Percentiles rank a stretch among this genome's conserved stretches.
Conservation (phyloP, 1,284 basidiomycete species). For the Marasmius sp. region DNA sequence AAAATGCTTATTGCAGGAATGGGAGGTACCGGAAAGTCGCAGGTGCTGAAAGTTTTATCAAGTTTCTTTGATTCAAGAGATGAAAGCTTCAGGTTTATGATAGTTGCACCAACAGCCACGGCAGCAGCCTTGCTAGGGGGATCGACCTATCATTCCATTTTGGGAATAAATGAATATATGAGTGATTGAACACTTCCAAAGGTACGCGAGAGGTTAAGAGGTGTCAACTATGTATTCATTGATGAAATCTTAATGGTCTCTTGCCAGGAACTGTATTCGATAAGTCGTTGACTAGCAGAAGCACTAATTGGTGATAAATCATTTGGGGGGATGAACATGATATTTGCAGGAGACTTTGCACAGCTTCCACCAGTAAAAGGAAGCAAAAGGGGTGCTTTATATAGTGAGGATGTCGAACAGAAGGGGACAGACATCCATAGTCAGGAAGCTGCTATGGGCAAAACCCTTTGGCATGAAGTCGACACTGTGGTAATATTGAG, state of each 20-base stretch:
- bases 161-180: not conserved
- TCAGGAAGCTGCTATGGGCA: too few species aligned
- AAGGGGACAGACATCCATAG: too few species aligned
- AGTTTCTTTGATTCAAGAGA: not conserved
- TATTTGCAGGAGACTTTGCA: not conserved
- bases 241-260: constrained; percentile 15
- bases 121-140: not conserved
- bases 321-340: not conserved
- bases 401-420: not conserved
- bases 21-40: constrained; percentile 34
- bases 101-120: not conserved
- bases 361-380: not conserved
- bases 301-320: too few species aligned
- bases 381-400: not conserved
- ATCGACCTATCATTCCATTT: not conserved
- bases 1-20: constrained; percentile 32
- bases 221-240: constrained; percentile 8
- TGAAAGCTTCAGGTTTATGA: not conserved
- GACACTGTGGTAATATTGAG: not conserved
- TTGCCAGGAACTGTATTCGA: constrained; percentile 16
- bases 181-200: too few species aligned
- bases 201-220: too few species aligned
- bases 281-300: too few species aligned
- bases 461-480: not conserved
- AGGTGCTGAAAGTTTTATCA: constrained; percentile 29